phyloP scores from a whole-genome alignment of 176 grass and related monocot species.

The Zea luxurians region DNA sequence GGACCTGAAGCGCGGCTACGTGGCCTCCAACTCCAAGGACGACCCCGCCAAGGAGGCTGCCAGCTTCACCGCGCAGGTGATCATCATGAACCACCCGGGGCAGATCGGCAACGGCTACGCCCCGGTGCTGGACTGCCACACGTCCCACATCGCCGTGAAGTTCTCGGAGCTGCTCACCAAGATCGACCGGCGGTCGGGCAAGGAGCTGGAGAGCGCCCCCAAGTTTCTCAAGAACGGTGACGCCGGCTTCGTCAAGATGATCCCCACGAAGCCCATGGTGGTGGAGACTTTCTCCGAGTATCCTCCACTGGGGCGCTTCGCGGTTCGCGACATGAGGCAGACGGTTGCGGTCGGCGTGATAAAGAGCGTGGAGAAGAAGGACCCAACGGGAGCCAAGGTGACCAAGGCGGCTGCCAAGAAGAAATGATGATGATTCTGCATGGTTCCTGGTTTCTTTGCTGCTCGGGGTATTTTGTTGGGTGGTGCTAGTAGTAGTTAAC shows the following conservation, averaged over 20 bases:
- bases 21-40: background rate
- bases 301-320: background rate
- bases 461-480: background rate
- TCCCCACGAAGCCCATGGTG: background rate
- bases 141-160: background rate
- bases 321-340: background rate
- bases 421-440: background rate
- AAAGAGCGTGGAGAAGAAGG: background rate
- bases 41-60: background rate
- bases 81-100: background rate
- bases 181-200: background rate
- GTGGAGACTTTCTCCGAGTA: background rate
- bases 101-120: background rate
- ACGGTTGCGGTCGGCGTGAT: background rate
- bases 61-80: background rate
- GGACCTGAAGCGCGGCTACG: background rate
- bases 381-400: background rate
- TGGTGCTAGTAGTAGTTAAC: slow-evolving; percentile 5
- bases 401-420: background rate
- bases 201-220: background rate
- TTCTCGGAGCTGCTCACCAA: background rate
- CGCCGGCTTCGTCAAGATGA: background rate
- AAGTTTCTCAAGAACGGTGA: background rate
- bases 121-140: background rate
- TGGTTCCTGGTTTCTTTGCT: background rate